Evolutionary conservation across 495 filamentous ascomycete species (phyloP), one percentile per base, ranked within the genome.

Genomic region (Talaromyces trachyspermus): DNA sequence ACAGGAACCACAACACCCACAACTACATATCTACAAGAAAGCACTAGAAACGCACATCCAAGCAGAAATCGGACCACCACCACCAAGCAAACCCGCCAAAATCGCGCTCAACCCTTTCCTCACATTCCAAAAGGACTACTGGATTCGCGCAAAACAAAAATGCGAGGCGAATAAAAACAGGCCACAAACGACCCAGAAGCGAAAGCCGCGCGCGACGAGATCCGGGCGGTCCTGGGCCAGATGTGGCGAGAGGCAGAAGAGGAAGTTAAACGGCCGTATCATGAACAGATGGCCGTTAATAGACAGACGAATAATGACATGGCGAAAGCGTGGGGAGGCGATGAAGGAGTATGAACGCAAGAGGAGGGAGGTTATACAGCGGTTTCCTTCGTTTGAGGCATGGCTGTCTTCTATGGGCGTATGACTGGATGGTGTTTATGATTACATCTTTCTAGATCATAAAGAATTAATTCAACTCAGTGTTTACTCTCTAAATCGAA

Each of bases 191-290:
- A 85, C 52, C 71, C 83, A 2, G 75, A 78, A 32, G 81, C 82
- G 2, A 91, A 75, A 49, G 78, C 78, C 2, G 66, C 70, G 1
- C 76, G 78, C 36, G 76, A 91, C 53, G 88, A 92, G 51, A 82
- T 98, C 42, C 83, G 92, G 26, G 74, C 79, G 7, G 86, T 85
- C 49, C 73, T 91, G 15, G 86, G 89, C 14, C 79, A 82, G 55
- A 89, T 89, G 86, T 98, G 92, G 92, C 82, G 85, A 51, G 81
- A 86, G 46, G 83, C 85, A 0, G 54, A 70, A 3, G 74, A 75
- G 7, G 85, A 83, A 26, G 73, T 75, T 50, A 85, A 83, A 59
- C 69, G 74, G 57, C 89, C 88, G 20, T 96, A 86, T 54, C 66
- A 87, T 46, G 82, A 86, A 29, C 72, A 80, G 57, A 82, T 83